Conservation (phyloP, 2,329 filamentous ascomycete genomes). For the Aspergillus sp. region DNA sequence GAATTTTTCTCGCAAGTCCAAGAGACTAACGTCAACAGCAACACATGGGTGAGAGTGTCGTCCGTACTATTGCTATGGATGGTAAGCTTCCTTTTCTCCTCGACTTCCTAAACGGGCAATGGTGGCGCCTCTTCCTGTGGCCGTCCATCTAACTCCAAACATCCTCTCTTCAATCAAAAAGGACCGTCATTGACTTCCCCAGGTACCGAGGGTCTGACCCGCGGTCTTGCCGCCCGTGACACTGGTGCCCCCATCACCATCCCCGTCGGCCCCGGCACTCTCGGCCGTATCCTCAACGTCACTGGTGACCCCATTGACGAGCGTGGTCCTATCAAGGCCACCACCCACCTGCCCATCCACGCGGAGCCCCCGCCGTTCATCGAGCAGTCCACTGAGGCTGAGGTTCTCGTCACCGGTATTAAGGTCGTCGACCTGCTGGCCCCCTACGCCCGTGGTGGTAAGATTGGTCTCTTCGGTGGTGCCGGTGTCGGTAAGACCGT, state of each 20-base stretch:
- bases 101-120: slow-evolving; percentile 2
- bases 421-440: slow-evolving; percentile 99
- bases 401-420: slow-evolving; percentile 98
- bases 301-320: slow-evolving; percentile 99
- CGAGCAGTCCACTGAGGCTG: slow-evolving; percentile 92
- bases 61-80: slow-evolving; percentile 99
- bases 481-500: slow-evolving; percentile 99
- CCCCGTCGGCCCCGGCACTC: slow-evolving; percentile 83
- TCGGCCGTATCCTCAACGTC: slow-evolving; percentile 99
- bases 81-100: slow-evolving; percentile 51
- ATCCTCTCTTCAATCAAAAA: too few species aligned
- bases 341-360: slow-evolving; percentile 85
- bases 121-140: not conserved
- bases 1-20: not conserved
- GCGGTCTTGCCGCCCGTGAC: slow-evolving; percentile 75
- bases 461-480: slow-evolving; percentile 99
- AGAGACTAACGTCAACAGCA: slow-evolving; percentile 52
- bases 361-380: slow-evolving; percentile 84
- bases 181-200: slow-evolving; percentile 13
- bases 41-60: slow-evolving; percentile 99
- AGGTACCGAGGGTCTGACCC: slow-evolving; percentile 99
- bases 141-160: too few species aligned
- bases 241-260: slow-evolving; percentile 94
- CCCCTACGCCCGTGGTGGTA: slow-evolving; percentile 99
- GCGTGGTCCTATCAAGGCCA: slow-evolving; percentile 92